Conservation (phyloP, 768 basidiomycete genomes). For the Boletus subparvulus region DNA sequence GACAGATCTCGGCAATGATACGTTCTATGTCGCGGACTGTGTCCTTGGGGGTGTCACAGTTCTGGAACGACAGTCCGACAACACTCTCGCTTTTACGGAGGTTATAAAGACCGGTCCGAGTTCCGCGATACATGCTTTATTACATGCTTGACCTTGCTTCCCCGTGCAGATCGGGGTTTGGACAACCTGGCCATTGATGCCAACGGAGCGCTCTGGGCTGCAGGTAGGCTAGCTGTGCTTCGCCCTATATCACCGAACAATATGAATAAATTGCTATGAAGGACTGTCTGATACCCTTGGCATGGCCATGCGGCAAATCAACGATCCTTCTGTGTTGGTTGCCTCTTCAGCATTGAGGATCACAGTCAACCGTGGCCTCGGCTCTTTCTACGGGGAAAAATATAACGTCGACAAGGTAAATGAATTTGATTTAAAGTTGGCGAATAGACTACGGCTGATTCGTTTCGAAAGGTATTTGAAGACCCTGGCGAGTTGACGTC, state of each 20-base stretch:
- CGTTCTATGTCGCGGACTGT: constrained; percentile 57
- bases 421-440: not conserved
- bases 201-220: constrained; percentile 61
- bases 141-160: constrained; percentile 6
- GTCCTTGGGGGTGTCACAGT: constrained; percentile 47
- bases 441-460: not conserved
- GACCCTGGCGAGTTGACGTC: constrained; percentile 60
- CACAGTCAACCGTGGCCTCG: constrained; percentile 49
- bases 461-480: constrained; percentile 54
- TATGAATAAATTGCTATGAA: constrained; percentile 18
- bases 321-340: constrained; percentile 39
- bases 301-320: constrained; percentile 38
- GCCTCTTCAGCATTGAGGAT: constrained; percentile 54
- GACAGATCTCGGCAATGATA: constrained; percentile 45
- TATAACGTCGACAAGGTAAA: constrained; percentile 57
- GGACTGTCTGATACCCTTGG: constrained; percentile 44
- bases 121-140: constrained; percentile 1
- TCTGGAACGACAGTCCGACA: constrained; percentile 58
- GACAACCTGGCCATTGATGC: constrained; percentile 65
- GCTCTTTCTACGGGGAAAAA: constrained; percentile 59
- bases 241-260: not conserved
- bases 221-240: constrained; percentile 40
- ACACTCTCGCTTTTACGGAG: constrained; percentile 56
- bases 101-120: constrained; percentile 50
- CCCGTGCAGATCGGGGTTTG: constrained; percentile 42